Base-by-base conservation (phyloP, 805 yeast species). In the Saccharomycopsis sp. region DNA sequence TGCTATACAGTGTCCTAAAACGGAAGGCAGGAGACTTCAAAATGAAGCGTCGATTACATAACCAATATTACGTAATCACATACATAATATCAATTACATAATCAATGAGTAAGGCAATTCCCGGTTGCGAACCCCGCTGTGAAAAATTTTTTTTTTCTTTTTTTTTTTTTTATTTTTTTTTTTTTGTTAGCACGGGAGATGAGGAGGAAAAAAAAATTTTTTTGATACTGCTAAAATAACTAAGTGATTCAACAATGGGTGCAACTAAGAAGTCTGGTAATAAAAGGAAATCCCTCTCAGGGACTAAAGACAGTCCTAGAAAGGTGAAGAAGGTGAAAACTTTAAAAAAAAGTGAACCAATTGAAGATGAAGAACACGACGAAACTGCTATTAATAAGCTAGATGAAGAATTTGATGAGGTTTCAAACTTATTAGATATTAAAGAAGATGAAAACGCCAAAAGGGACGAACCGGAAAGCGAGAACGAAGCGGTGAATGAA, bases 351-450 rank as follows among this genome's bases (percentile, higher is more conserved):
- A 20, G 17, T 31, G 35, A 14, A 20, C 19, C n/a, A n/a, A n/a
- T 31, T 5, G 51, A 53, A 6, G 63, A 56, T 14, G 64, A 57
- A 19, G 66, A 59, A 33, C 59, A 57, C 24, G 70, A 66, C 36
- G 75, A 71, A 45, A 59, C 67, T 50, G 58, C 70, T 44, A 74
- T 76, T n/a, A 71, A 72, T 40, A 75, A 74, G 53, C 60, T 76
- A 26, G 81, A 77, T 60, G 69, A 68, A 4, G 78, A 77, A 46
- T 77, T 68, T 52, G 76, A 70, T 51, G 83, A 76, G 51, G 77
- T 77, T 38, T 76, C 79, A 2, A 70, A 64, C 21, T 62, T 77
- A 44, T 62, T 77, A 44, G 79, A 75, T 3, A 33, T 43, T 16
- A 33, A 38, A 32, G 26, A 13, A 21, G n/a, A n/a, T n/a, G n/a